phyloP scores from a whole-genome alignment of 2,329 filamentous ascomycete genomes.

The Clarireedia monteithiana region DNA sequence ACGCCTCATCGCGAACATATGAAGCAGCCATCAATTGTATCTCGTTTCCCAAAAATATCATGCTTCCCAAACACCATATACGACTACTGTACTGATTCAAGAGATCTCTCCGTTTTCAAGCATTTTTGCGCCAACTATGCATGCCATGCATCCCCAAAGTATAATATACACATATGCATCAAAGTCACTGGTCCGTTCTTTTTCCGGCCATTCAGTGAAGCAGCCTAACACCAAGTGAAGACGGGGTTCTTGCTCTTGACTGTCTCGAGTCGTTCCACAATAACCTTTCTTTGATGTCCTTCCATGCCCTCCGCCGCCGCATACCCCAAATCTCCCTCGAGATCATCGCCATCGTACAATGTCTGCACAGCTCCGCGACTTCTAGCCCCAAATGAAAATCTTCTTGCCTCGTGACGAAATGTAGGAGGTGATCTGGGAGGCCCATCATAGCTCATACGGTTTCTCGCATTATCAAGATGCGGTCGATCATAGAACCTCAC shows the following conservation, averaged over 20 bases:
- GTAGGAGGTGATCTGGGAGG: constrained; percentile 21
- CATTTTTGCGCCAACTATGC: constrained; percentile 1
- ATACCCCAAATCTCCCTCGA: constrained; percentile 90
- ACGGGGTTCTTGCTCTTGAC: constrained; percentile 94
- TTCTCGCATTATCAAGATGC: constrained; percentile 18
- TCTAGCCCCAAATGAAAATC: constrained; percentile 34
- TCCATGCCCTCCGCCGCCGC: constrained; percentile 92
- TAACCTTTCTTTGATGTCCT: constrained; percentile 83
- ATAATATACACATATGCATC: constrained; percentile 5
- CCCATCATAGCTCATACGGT: constrained; percentile 30
- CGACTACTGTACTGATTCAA: constrained; percentile 3
- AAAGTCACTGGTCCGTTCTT: not conserved
- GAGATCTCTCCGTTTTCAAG: constrained; percentile 5
- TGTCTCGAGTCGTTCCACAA: constrained; percentile 90
- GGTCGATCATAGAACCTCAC: constrained; percentile 26
- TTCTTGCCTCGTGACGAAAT: constrained; percentile 16
- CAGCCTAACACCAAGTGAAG: constrained; percentile 83
- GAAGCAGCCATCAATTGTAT: not conserved
- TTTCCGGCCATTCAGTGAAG: constrained; percentile 2
- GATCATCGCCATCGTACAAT: constrained; percentile 61
- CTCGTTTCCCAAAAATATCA: not conserved
- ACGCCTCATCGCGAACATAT: not conserved
- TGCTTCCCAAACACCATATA: not conserved
- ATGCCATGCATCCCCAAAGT: not conserved
- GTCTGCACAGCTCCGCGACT: constrained; percentile 29